Conservation (phyloP, 2,329 filamentous ascomycete species). For the Fonsecaea monophora region DNA sequence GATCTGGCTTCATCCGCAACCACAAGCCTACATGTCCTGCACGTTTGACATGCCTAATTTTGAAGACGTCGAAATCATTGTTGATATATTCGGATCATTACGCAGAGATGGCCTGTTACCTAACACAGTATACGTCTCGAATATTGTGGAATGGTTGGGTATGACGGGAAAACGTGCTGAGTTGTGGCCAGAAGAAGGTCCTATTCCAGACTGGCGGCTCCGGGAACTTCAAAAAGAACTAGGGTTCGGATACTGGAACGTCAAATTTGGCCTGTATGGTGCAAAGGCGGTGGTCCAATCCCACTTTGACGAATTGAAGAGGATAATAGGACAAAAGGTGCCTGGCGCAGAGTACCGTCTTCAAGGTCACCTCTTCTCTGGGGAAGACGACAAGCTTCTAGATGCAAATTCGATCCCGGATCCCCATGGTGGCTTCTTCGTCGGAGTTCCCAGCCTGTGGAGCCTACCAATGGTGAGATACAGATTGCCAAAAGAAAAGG, state of each 20-base stretch:
- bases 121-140: conserved; percentile 34
- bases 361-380: conserved; percentile 31
- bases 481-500: conserved; percentile 26
- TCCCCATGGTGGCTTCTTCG: conserved; percentile 33
- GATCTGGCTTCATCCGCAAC: conserved; percentile 40
- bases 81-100: conserved; percentile 30
- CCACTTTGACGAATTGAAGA: conserved; percentile 32
- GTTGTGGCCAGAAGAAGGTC: conserved; percentile 30
- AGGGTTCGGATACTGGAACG: conserved; percentile 33
- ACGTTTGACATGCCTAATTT: conserved; percentile 45
- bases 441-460: conserved; percentile 34
- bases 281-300: conserved; percentile 30
- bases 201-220: conserved; percentile 30
- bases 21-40: conserved; percentile 42
- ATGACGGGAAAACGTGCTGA: conserved; percentile 32
- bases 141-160: conserved; percentile 33
- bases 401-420: conserved; percentile 31
- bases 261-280: conserved; percentile 34
- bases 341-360: conserved; percentile 25
- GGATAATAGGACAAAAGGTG: conserved; percentile 27
- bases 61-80: conserved; percentile 32
- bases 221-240: conserved; percentile 30
- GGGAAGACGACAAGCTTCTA: conserved; percentile 28
- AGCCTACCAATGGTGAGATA: conserved; percentile 34
- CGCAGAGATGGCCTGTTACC: conserved; percentile 32